A percentile compares a stretch with the other conserved stretches of the same genome.
Evolutionary conservation across 306 rosid genomes (phyloP).

Genomic region (Luffa aegyptiaca): DNA sequence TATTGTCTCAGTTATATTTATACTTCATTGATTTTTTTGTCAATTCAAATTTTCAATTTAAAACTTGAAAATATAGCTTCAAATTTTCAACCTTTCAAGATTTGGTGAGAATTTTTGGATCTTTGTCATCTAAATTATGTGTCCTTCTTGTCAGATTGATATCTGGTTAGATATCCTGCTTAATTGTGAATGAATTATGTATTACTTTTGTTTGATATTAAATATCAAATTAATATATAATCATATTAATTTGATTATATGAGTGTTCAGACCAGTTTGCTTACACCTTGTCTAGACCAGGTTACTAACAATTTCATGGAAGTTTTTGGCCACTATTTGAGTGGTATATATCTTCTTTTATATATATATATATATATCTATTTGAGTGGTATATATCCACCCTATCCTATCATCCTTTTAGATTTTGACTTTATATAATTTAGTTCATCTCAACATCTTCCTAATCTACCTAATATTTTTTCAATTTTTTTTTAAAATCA

Average conservation of each 20-base stretch:
- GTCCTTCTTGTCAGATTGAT: not conserved
- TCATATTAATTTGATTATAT: not conserved
- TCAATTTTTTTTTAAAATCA: no score
- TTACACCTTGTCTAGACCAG: no score
- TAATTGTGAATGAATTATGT: not conserved
- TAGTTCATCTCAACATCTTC: no score
- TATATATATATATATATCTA: no score
- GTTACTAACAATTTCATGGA: not conserved
- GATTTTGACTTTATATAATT: no score
- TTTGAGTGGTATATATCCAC: not conserved
- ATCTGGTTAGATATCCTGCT: not conserved
- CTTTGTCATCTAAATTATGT: not conserved
- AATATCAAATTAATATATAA: not conserved
- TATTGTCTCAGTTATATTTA: not conserved
- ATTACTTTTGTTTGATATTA: not conserved
- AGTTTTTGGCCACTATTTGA: not conserved
- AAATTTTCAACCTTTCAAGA: not conserved
- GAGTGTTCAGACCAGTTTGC: no score
- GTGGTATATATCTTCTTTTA: not conserved
- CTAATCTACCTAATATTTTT: no score
- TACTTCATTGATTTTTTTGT: not conserved
- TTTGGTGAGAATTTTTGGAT: not conserved
- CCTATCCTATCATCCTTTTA: not conserved
- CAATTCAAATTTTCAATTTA: not conserved
- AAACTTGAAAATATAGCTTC: not conserved